Conservation (phyloP, 2,329 filamentous ascomycete species). For the Ascochyta koolunga region DNA sequence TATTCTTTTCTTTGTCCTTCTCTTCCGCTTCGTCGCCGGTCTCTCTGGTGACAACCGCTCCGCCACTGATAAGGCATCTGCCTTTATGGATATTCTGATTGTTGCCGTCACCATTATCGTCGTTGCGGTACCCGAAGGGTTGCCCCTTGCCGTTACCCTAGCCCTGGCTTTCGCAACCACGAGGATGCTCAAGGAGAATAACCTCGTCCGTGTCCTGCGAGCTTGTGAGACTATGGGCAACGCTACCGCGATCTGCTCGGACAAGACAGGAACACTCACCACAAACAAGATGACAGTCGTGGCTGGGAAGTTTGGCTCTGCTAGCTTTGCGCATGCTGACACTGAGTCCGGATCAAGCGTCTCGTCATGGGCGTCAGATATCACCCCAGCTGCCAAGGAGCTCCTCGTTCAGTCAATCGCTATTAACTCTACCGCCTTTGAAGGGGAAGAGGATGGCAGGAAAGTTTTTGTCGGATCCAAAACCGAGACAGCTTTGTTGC, state of each 20-base stretch:
- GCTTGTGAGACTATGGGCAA: slow-evolving; percentile 47
- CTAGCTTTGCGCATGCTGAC: slow-evolving; percentile 59
- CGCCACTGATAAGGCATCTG: slow-evolving; percentile 39
- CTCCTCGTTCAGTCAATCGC: slow-evolving; percentile 40
- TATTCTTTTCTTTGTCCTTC: slow-evolving; percentile 48
- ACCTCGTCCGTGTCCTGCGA: slow-evolving; percentile 40
- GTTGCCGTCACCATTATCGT: slow-evolving; percentile 52
- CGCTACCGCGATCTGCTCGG: slow-evolving; percentile 45
- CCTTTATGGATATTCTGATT: slow-evolving; percentile 52
- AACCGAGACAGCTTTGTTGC: slow-evolving; percentile 62
- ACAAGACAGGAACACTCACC: slow-evolving; percentile 46
- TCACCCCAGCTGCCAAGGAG: slow-evolving; percentile 46
- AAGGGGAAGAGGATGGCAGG: slow-evolving; percentile 50
- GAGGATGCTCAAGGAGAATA: slow-evolving; percentile 45
- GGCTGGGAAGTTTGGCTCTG: slow-evolving; percentile 45
- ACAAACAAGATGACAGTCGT: slow-evolving; percentile 53
- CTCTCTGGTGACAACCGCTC: slow-evolving; percentile 35
- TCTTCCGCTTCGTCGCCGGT: slow-evolving; percentile 47
- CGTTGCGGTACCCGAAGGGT: slow-evolving; percentile 51
- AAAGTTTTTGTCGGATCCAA: slow-evolving; percentile 62
- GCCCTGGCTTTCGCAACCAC: slow-evolving; percentile 47
- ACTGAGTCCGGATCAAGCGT: slow-evolving; percentile 48
- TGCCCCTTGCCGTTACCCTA: slow-evolving; percentile 45
- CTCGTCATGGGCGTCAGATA: slow-evolving; percentile 53
- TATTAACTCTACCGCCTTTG: slow-evolving; percentile 62